Conservation (phyloP, 768 basidiomycete genomes). For the Lactifluus subvellereus region DNA sequence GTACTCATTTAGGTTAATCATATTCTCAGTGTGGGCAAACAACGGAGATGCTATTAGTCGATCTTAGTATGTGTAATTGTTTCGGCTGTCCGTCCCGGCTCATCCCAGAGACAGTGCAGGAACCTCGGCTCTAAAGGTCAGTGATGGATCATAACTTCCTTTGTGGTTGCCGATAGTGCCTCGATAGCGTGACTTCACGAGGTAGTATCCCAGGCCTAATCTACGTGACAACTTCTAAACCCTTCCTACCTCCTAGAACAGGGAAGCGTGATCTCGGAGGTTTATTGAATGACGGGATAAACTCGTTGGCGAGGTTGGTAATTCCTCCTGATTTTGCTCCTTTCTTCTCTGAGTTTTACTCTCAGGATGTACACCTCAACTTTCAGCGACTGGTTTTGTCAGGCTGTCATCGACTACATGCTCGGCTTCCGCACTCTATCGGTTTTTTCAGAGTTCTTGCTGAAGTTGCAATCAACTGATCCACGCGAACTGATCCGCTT, state of each 20-base stretch:
- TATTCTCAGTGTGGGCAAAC: slow-evolving; percentile 82
- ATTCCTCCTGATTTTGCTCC: not conserved
- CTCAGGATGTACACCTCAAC: slow-evolving; percentile 79
- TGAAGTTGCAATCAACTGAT: slow-evolving; percentile 86
- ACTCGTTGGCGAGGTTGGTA: slow-evolving; percentile 73
- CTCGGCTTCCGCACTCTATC: slow-evolving; percentile 80
- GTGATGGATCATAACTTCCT: slow-evolving; percentile 25
- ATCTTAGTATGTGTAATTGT: slow-evolving; percentile 55
- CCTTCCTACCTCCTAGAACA: slow-evolving; percentile 46
- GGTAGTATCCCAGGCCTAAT: slow-evolving; percentile 36
- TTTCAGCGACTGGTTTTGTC: slow-evolving; percentile 94
- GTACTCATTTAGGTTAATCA: slow-evolving; percentile 9
- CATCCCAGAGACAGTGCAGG: slow-evolving; percentile 59
- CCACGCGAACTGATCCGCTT: slow-evolving; percentile 84
- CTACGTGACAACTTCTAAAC: not conserved
- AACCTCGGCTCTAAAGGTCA: slow-evolving; percentile 90
- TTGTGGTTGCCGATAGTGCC: slow-evolving; percentile 1
- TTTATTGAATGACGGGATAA: slow-evolving; percentile 91
- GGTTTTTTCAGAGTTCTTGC: slow-evolving; percentile 91
- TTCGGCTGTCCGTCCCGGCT: not conserved
- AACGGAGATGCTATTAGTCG: slow-evolving; percentile 94
- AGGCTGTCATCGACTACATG: slow-evolving; percentile 91
- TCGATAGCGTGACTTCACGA: slow-evolving; percentile 76
- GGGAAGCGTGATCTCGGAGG: slow-evolving; percentile 93
- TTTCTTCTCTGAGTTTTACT: slow-evolving; percentile 1